Evolutionary conservation across 208 protist genomes (phyloP).

Genomic region (Leishmania tarentolae): DNA sequence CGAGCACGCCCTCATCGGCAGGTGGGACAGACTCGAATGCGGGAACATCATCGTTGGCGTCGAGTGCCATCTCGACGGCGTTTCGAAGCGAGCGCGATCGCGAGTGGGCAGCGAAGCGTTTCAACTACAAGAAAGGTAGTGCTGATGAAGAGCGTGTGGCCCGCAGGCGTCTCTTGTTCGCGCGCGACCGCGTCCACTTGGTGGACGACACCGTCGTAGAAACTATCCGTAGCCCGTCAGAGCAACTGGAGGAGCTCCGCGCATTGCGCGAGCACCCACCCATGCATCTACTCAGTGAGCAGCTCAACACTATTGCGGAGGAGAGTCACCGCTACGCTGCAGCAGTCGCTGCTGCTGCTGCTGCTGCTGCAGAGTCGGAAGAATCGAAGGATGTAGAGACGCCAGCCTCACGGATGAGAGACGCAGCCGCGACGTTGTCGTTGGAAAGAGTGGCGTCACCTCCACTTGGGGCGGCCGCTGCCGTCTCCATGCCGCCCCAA

Average conservation of each 20-base stretch:
- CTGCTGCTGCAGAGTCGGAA: background rate
- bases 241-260: slow-evolving; percentile 39
- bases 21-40: background rate
- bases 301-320: slow-evolving; percentile 44
- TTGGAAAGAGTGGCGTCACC: background rate
- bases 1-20: background rate
- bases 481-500: background rate
- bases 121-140: slow-evolving; percentile 28
- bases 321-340: slow-evolving; percentile 11
- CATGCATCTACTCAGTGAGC: slow-evolving; percentile 54
- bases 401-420: background rate
- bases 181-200: slow-evolving; percentile 41
- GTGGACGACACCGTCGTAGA: slow-evolving; percentile 39
- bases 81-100: slow-evolving; percentile 27
- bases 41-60: background rate
- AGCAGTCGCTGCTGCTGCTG: background rate
- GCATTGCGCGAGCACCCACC: slow-evolving; percentile 40
- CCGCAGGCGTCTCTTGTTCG: slow-evolving; percentile 54
- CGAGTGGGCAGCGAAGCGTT: slow-evolving; percentile 32
- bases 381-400: background rate
- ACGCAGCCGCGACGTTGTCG: background rate
- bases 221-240: slow-evolving; percentile 33
- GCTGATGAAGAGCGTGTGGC: slow-evolving; percentile 52
- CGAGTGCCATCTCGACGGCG: slow-evolving; percentile 2
- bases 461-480: background rate